These are phyloP conservation scores for Blastobotrys terrestris DNA, from an alignment of 805 yeast genomes.

Conservation along the genomic window DNA sequence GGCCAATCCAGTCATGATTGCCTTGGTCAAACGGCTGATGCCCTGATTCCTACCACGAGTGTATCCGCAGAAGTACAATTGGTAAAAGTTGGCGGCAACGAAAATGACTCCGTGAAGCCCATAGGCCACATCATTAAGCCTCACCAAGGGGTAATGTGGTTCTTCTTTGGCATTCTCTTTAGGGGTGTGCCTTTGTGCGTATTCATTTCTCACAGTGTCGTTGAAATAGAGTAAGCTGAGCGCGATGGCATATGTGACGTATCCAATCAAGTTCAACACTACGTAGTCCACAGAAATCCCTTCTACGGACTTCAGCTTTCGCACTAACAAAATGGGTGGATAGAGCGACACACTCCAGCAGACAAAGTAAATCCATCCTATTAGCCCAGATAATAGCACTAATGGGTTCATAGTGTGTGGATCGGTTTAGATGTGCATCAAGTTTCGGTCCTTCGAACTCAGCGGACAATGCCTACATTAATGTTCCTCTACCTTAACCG, in stretches of 20 bases:
- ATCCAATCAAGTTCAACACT: conserved; percentile 32
- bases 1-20: conserved; percentile 9
- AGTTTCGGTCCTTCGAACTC: too few relatives aligned
- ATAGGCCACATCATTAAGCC: conserved; percentile 40
- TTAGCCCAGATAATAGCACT: conserved; percentile 7
- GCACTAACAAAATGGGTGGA: conserved; percentile 32
- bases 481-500: background rate
- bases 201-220: conserved; percentile 30
- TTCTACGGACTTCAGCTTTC: conserved; percentile 30
- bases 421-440: too few relatives aligned
- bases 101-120: conserved; percentile 39
- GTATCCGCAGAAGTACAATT: conserved; percentile 34
- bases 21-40: conserved; percentile 23
- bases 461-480: too few relatives aligned
- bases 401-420: background rate
- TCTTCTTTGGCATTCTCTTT: conserved; percentile 14
- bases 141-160: conserved; percentile 34
- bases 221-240: conserved; percentile 29
- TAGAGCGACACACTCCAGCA: conserved; percentile 32
- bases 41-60: conserved; percentile 28
- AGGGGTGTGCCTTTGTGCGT: conserved; percentile 27
- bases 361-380: conserved; percentile 22
- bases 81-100: conserved; percentile 33
- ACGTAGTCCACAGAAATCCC: conserved; percentile 34
- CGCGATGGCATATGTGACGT: conserved; percentile 29